Evolutionary conservation across 2,329 filamentous ascomycete species (phyloP), one percentile per base, ranked within the genome.

Genomic region (Thermoascus crustaceus): DNA sequence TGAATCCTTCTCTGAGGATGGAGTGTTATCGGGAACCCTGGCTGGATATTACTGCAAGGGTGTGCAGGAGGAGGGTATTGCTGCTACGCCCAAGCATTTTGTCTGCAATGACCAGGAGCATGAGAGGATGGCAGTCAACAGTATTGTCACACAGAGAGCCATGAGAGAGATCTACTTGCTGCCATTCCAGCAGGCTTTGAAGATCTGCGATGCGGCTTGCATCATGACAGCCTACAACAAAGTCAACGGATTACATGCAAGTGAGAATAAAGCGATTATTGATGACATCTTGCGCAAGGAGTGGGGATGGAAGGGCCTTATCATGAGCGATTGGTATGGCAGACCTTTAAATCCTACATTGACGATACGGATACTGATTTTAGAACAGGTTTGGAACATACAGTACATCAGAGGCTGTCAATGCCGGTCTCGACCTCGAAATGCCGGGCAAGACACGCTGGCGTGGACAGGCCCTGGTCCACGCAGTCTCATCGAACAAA

Each of bases 1-100:
- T 47, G 85, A 93, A 60, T 87, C 84, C 0, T 91, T 87, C 56
- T 86, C 82, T 0, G 85, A 91, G 57, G 85, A 91, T 46, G 85
- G 85, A 0, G 72, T 80, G 7, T 69, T 93, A 4, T 85, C 83
- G 0, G 83, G 83, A 20, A 82, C 79, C 43, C 64, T 87, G 41
- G 80, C 82, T 8, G 75, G 80, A 1, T 73, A 81, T 40, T 84
- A 84, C 42, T 80, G 85, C 51, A 77, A 75, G 31, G 82, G 82
- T 5, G 66, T 84, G 36, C 85, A 91, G 52, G 78, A 80, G 18
- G 78, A 77, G 41, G 79, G 81, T 1, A 72, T 91, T 24, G 78
- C 79, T 5, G 82, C 85, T 8, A 85, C 83, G 0, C 78, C 87
- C 45, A 91, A 91, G 65, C 85, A 67, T 37, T 67, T 64, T 37